Evolutionary conservation across 129 eudicot species (phyloP).

Genomic region (Oenanthe sinensis): DNA sequence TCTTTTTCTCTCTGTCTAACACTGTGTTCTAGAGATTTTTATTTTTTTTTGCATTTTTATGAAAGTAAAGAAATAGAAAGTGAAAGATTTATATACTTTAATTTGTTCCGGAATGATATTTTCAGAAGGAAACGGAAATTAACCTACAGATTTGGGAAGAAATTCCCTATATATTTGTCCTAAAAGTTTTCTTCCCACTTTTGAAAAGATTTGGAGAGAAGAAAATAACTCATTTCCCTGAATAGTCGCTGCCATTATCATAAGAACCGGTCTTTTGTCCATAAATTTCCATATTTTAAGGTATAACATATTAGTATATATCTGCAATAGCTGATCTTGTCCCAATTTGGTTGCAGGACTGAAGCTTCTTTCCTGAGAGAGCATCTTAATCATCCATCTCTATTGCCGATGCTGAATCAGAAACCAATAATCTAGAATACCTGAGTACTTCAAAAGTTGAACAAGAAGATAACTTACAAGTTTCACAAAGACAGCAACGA

Average conservation of each 20-base stretch:
- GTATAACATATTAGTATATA: neutral
- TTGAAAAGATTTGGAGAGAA: too few relatives aligned
- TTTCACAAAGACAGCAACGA: conserved; percentile 18
- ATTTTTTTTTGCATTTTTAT: too few relatives aligned
- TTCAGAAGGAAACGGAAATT: too few relatives aligned
- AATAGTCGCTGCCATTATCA: neutral
- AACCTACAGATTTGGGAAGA: too few relatives aligned
- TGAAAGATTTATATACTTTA: too few relatives aligned
- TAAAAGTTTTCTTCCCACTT: too few relatives aligned
- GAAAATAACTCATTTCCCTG: too few relatives aligned
- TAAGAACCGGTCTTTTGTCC: neutral
- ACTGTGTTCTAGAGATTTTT: too few relatives aligned
- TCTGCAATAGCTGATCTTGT: neutral
- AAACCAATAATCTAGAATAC: conserved; percentile 27
- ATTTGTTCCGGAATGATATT: too few relatives aligned
- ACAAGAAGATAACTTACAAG: conserved; percentile 18
- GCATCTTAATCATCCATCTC: conserved; percentile 34
- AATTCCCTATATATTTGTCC: too few relatives aligned
- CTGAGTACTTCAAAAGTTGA: conserved; percentile 25
- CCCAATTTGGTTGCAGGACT: conserved; percentile 57
- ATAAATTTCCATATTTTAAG: neutral
- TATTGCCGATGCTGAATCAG: conserved; percentile 27
- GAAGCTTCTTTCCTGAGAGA: conserved; percentile 64
- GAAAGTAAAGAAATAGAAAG: too few relatives aligned
- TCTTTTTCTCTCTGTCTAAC: neutral